A percentile compares a stretch with the other conserved stretches of the same genome.
phyloP scores from a whole-genome alignment of 768 basidiomycete species.

The Hortiboletus campestris region DNA sequence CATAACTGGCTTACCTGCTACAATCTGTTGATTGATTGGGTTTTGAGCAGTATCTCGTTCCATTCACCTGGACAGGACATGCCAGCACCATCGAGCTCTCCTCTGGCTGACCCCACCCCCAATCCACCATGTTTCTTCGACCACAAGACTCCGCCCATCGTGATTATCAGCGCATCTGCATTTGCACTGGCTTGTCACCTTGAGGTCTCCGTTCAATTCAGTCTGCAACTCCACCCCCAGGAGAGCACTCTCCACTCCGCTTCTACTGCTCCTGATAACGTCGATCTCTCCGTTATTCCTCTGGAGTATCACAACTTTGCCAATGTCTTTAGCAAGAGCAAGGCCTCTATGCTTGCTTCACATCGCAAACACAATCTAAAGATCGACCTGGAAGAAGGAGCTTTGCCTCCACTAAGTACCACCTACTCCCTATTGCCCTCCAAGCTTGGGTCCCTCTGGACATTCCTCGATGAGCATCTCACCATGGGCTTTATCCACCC shows the following conservation, averaged over 20 bases:
- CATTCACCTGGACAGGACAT: too few relatives aligned
- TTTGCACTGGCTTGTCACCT: not conserved
- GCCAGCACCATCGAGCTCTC: too few relatives aligned
- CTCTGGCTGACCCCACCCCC: too few relatives aligned
- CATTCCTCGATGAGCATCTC: slow-evolving; percentile 29
- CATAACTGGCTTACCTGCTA: too few relatives aligned
- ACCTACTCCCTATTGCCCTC: not conserved
- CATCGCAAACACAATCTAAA: not conserved
- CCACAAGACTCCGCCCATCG: not conserved
- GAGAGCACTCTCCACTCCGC: not conserved
- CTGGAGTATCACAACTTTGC: slow-evolving; percentile 15
- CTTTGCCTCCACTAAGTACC: not conserved
- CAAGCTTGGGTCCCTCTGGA: slow-evolving; percentile 34
- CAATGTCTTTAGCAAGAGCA: slow-evolving; percentile 14
- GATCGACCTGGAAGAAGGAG: not conserved
- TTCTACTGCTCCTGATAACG: not conserved
- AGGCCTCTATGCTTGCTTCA: not conserved
- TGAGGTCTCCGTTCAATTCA: not conserved
- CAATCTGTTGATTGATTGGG: too few relatives aligned
- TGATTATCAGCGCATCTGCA: not conserved
- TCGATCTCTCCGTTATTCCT: not conserved
- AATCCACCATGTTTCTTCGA: not conserved
- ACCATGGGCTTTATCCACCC: not conserved
- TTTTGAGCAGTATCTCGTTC: too few relatives aligned
- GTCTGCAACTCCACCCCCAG: not conserved